phyloP scores from a whole-genome alignment of 176 grass and related monocot species.

The Musa itinerans region DNA sequence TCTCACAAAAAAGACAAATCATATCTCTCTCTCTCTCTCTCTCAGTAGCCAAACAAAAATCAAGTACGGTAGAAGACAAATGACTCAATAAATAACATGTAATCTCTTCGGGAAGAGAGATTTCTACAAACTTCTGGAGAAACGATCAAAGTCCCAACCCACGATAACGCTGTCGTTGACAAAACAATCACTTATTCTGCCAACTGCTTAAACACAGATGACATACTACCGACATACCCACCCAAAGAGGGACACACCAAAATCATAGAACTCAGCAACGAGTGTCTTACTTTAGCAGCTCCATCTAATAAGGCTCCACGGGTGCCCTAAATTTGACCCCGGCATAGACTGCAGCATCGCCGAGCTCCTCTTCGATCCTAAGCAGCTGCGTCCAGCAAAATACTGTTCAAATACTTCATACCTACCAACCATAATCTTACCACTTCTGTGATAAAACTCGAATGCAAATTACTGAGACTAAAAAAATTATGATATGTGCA shows the following conservation, averaged over 20 bases:
- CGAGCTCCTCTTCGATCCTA: constrained; percentile 95
- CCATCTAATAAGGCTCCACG: constrained; percentile 61
- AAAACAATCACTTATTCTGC: not conserved
- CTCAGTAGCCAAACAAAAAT: too few species aligned
- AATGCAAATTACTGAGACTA: too few species aligned
- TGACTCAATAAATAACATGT: too few species aligned
- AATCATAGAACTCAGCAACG: not conserved
- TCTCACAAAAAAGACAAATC: too few species aligned
- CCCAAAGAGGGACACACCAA: not conserved
- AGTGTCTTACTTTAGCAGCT: not conserved
- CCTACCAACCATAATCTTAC: not conserved
- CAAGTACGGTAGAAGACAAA: too few species aligned
- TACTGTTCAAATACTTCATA: not conserved
- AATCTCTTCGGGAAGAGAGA: too few species aligned
- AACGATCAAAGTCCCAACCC: not conserved
- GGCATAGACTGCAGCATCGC: constrained; percentile 52
- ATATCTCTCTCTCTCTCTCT: too few species aligned
- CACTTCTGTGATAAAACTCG: too few species aligned
- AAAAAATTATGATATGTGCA: too few species aligned
- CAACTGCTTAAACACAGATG: not conserved
- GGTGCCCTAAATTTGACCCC: constrained; percentile 84
- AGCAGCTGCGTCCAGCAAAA: constrained; percentile 48
- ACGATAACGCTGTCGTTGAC: not conserved
- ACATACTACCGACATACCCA: not conserved
- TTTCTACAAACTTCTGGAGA: not conserved